Percentiles rank a stretch among this genome's conserved stretches.
These are phyloP conservation scores for Calonectria fujianensis DNA, from an alignment of 2,329 filamentous ascomycete species.

Conservation along the genomic window DNA sequence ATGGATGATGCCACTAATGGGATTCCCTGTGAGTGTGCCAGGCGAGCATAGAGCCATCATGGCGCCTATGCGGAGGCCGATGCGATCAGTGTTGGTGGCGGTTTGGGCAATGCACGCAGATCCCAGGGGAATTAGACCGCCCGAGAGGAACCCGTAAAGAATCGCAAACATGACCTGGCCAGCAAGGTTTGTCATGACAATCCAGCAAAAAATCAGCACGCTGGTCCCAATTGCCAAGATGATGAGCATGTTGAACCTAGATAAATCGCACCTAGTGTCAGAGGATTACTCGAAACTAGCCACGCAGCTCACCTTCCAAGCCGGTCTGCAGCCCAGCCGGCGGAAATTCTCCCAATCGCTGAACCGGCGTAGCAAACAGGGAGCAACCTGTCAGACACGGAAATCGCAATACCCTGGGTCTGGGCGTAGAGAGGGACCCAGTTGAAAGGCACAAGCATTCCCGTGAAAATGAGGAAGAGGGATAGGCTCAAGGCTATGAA, in stretches of 20 bases:
- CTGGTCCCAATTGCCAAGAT: constrained; percentile 48
- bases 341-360: constrained; percentile 70
- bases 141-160: constrained; percentile 57
- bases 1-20: constrained; percentile 43
- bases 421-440: constrained; percentile 71
- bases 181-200: constrained; percentile 47
- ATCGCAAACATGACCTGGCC: constrained; percentile 52
- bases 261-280: constrained; percentile 10
- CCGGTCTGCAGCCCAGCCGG: constrained; percentile 71
- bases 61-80: constrained; percentile 57
- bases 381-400: constrained; percentile 76
- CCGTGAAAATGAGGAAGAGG: constrained; percentile 55
- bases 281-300: not conserved
- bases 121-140: constrained; percentile 59
- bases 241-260: constrained; percentile 64
- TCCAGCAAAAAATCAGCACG: constrained; percentile 58
- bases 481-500: constrained; percentile 50
- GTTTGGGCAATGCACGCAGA: constrained; percentile 58
- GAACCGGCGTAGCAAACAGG: constrained; percentile 77
- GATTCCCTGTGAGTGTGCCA: constrained; percentile 52
- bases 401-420: constrained; percentile 65
- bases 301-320: constrained; percentile 61
- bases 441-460: constrained; percentile 57
- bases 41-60: constrained; percentile 58
- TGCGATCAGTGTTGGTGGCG: constrained; percentile 53